These are phyloP conservation scores for Penicillium paneum DNA, from an alignment of 2,329 filamentous ascomycete species.

Conservation along the genomic window DNA sequence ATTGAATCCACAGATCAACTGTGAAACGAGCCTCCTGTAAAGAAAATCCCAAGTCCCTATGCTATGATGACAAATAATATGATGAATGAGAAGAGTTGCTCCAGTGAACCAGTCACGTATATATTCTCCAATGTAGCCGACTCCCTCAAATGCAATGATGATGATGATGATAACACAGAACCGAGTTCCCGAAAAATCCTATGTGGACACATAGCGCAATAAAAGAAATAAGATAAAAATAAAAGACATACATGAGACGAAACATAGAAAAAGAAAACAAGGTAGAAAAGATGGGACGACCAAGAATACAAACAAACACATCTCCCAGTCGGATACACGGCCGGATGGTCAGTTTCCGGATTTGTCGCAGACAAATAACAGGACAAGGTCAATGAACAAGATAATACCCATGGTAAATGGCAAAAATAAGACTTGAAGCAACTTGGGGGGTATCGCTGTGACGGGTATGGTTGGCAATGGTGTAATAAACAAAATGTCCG, in stretches of 20 bases:
- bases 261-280: background rate
- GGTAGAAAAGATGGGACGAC: background rate
- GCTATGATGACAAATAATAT: conserved; percentile 5
- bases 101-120: conserved; percentile 24
- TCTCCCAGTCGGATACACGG: conserved; percentile 2
- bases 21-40: conserved; percentile 1
- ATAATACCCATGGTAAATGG: conserved; percentile 4
- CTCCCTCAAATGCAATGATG: conserved; percentile 26
- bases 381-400: background rate
- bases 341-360: background rate
- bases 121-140: conserved; percentile 17
- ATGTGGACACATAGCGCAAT: conserved; percentile 7
- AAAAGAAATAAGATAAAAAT: conserved; percentile 10
- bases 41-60: conserved; percentile 2
- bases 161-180: conserved; percentile 5
- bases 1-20: conserved; percentile 4
- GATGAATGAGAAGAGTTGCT: conserved; percentile 7
- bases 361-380: background rate
- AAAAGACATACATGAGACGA: background rate
- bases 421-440: conserved; percentile 8
- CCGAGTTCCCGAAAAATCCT: background rate
- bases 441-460: conserved; percentile 25
- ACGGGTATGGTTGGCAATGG: conserved; percentile 21
- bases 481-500: conserved; percentile 13
- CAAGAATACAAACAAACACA: background rate